These are phyloP conservation scores for Petunia axillaris DNA, from an alignment of 257 asterid genomes.

Conservation along the genomic window DNA sequence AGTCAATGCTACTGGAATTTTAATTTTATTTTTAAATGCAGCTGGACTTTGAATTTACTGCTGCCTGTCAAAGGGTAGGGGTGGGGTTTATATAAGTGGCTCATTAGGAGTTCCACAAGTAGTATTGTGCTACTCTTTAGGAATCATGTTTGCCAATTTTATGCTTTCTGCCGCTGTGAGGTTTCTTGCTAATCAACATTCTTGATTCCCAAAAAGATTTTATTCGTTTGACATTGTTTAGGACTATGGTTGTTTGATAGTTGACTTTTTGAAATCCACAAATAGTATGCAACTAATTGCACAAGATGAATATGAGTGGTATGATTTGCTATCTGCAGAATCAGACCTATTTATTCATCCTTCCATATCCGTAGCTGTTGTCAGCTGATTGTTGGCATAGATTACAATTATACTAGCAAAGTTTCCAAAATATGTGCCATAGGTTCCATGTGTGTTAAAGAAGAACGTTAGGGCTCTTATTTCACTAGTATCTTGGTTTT, in stretches of 20 bases:
- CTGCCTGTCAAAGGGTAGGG: not conserved
- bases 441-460: not conserved
- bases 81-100: not conserved
- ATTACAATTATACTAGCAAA: not conserved
- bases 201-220: not conserved
- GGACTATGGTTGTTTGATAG: not conserved
- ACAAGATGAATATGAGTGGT: conserved; percentile 9
- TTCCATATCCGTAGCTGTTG: not conserved
- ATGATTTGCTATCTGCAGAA: not conserved
- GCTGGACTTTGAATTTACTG: not conserved
- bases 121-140: not conserved
- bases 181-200: not conserved
- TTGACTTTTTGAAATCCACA: not conserved
- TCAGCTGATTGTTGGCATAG: too few species aligned
- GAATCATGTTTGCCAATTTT: not conserved
- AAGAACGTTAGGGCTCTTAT: too few species aligned
- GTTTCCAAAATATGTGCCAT: not conserved
- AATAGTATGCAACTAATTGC: not conserved
- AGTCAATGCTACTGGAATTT: too few species aligned
- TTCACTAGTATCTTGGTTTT: too few species aligned
- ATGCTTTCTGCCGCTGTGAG: not conserved
- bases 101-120: not conserved
- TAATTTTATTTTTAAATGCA: too few species aligned
- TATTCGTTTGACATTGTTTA: not conserved
- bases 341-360: not conserved